phyloP scores from a whole-genome alignment of 2,329 filamentous ascomycete genomes.

The Didymella sp. region DNA sequence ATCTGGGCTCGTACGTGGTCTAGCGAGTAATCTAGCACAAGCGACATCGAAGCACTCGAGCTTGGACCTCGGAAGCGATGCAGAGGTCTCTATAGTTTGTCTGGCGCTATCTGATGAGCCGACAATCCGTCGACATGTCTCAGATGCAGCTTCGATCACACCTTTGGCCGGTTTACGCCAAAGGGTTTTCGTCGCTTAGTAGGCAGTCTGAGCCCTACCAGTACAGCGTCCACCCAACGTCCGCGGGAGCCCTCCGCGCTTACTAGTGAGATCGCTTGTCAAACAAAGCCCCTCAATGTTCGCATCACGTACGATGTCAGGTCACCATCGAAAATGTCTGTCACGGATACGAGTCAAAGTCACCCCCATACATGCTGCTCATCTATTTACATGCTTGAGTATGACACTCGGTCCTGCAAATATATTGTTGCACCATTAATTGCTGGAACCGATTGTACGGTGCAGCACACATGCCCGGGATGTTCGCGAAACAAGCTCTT shows the following conservation, averaged over 20 bases:
- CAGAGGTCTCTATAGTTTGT: background rate
- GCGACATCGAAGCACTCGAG: background rate
- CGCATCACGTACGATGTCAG: constrained; percentile 22
- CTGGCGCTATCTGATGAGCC: background rate
- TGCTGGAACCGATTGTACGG: background rate
- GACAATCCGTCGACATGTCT: constrained; percentile 23
- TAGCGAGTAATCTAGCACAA: constrained; percentile 24
- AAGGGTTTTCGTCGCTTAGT: constrained; percentile 12
- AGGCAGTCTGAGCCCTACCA: background rate
- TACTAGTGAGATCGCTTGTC: constrained; percentile 36
- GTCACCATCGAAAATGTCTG: constrained; percentile 5
- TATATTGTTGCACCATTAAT: constrained; percentile 16
- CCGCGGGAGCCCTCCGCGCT: constrained; percentile 37
- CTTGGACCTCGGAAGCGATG: constrained; percentile 3
- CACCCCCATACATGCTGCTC: constrained; percentile 12
- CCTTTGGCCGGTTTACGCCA: constrained; percentile 5
- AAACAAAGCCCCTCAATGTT: constrained; percentile 21
- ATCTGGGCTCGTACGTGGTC: constrained; percentile 20
- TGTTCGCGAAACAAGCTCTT: constrained; percentile 34
- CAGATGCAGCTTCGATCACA: constrained; percentile 24
- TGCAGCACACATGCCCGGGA: constrained; percentile 20
- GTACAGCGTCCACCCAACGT: background rate
- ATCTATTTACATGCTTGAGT: constrained; percentile 2
- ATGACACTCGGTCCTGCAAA: constrained; percentile 34
- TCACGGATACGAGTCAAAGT: background rate